phyloP scores from a whole-genome alignment of 257 asterid species.

The Nemophila menziesii region DNA sequence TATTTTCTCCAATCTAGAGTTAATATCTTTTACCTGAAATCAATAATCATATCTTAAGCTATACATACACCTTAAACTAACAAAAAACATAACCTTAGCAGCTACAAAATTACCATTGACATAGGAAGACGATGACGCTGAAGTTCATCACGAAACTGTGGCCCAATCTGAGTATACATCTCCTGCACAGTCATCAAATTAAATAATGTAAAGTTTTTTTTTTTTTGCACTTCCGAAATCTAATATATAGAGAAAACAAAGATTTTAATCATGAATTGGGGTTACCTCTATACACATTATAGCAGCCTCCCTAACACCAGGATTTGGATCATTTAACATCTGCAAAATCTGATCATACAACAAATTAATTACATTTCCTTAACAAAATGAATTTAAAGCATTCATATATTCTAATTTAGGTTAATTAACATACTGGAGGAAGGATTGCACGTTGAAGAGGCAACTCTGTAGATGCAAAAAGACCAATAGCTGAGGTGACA shows the following conservation, averaged over 20 bases:
- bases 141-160: constrained; percentile 92
- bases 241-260: not conserved
- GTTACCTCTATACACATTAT: constrained; percentile 72
- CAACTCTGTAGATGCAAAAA: constrained; percentile 84
- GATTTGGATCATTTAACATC: constrained; percentile 79
- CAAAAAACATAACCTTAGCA: not conserved
- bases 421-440: constrained; percentile 61
- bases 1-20: constrained; percentile 77
- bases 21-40: constrained; percentile 81
- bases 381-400: not conserved
- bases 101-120: constrained; percentile 40
- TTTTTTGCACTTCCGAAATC: not conserved
- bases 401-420: constrained; percentile 1
- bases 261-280: not conserved
- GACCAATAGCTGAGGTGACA: constrained; percentile 81
- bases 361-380: not conserved
- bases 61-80: not conserved
- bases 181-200: constrained; percentile 46
- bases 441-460: constrained; percentile 99
- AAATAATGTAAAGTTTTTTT: no score
- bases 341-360: constrained; percentile 60
- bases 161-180: constrained; percentile 86
- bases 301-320: constrained; percentile 91
- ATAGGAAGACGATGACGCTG: constrained; percentile 72
- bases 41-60: constrained; percentile 15